Evolutionary conservation across 306 rosid species (phyloP), one percentile per base, ranked within the genome.

Genomic region (Arachis stenosperma): DNA sequence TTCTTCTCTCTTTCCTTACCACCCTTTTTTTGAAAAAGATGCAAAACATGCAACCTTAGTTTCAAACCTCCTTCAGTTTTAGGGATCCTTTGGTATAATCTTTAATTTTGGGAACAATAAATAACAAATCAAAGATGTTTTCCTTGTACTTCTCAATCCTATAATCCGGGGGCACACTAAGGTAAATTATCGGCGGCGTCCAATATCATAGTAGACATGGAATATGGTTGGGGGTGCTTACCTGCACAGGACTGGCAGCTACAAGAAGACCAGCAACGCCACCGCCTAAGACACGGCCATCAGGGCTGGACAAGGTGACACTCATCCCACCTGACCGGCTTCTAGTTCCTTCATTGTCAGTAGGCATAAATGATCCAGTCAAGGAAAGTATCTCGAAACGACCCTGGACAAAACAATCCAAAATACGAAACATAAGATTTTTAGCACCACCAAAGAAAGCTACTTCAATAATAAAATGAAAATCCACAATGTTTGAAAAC

Each of bases 201-300:
- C 42, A 62, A 59, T 65, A 77, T 29, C 43, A 51, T 46, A 48
- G 59, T n/a, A 9, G 61, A 50, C 29, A 52, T 22, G 44, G 39
- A 65, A 70, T 29, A 13, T 15, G 44, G 39, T 22, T 40, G 15
- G 43, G 41, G 15, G 44, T 15, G 56, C 48, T 74, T 76, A 92
- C 97, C 88, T 87, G 93, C 61, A 92, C 93, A 54, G 96, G 93
- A 84, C 84, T 56, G 27, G 90, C 96, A 41, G 97, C 97, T 48
- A 84, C 73, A 3, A 92, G 84, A 61, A 80, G 78, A 69, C 96
- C 97, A 27, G 88, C 87, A 54, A 92, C 93, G 47, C 85, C 81
- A n/a, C 97, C 97, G 7, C 90, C 91, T 0, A 89, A 80, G 50
- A 86, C 86, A 3, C 86, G 93, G 46, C 93, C 91, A 13, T 89